Base-by-base conservation (phyloP, 2,329 filamentous ascomycete genomes). In the Hypoxylon sp. region DNA sequence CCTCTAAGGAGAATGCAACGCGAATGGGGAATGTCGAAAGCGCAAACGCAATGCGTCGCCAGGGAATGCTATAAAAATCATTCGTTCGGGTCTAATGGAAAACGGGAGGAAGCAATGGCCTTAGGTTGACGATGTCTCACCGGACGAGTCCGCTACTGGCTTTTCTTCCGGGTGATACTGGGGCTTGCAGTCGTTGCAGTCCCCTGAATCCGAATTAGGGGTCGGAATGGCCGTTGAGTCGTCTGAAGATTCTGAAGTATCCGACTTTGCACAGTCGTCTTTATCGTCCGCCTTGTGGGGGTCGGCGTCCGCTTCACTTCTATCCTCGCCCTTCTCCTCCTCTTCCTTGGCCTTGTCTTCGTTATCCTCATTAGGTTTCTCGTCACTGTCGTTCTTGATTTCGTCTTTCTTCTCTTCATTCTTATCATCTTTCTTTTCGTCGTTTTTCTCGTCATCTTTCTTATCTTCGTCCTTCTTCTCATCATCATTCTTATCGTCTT, bases 191-290 rank as follows among this genome's bases (percentile, higher is more conserved):
- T 72, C 68, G n/a, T 21, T 74, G 48, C 74, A 72, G 23, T 72
- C 68, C 19, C 30, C 45, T 19, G 61, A 72, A 50, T 75, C 74
- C 7, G 74, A 75, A 60, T 76, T 72, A 1, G 75, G 75, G 0
- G 75, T 76, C 5, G 65, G 49, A 32, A 76, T 75, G 0, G 73
- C 72, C 7, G 74, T 71, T 10, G 69, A 73, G 46, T 75, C 65
- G 46, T 65, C 74, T 10, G 71, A 67, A n/a, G 73, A 75, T 63
- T 77, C 75, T 9, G 73, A 72, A n/a, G 72, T 60, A 46, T 76
- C 75, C 13, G 75, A 76, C 67, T 72, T 75, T 10, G 63, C 67
- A 21, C 66, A 67, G 23, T 76, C 73, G 50, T 72, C 66, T 49
- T 70, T 68, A 11, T 48, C 65, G n/a, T 65, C 68, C 3, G 41